Conservation (phyloP, 208 protist genomes). For the Trypanosoma vivax region DNA sequence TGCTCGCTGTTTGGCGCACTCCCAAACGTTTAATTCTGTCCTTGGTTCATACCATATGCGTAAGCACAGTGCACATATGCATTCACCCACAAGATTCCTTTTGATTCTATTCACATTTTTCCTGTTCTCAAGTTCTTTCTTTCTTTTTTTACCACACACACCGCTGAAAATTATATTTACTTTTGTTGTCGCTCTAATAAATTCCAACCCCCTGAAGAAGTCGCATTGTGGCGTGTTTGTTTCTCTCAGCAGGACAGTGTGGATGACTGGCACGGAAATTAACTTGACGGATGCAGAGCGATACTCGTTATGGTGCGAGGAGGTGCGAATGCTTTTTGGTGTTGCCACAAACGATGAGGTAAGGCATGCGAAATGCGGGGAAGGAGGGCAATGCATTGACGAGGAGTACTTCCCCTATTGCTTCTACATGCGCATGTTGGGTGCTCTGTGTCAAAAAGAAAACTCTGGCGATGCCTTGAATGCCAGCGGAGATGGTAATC, state of each 20-base stretch:
- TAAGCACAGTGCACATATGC: no score
- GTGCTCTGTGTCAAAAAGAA: conserved; percentile 1
- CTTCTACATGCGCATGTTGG: conserved; percentile 52
- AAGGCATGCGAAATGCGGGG: background rate
- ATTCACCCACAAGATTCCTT: no score
- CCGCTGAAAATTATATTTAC: no score
- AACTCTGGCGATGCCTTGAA: background rate
- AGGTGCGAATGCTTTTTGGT: conserved; percentile 34
- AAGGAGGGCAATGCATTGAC: conserved; percentile 12
- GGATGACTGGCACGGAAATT: background rate
- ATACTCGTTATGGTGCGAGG: conserved; percentile 54
- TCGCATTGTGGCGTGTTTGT: background rate
- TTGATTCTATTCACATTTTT: no score
- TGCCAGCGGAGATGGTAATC: background rate
- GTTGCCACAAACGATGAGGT: background rate
- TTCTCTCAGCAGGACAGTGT: no score
- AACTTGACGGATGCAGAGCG: conserved; percentile 24
- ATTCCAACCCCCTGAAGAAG: background rate
- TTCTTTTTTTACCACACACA: conserved; percentile 3
- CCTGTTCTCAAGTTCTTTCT: background rate
- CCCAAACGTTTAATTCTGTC: no score
- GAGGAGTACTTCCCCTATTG: conserved; percentile 33
- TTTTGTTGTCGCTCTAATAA: no score
- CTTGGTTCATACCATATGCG: no score
- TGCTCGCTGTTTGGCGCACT: no score